These are phyloP conservation scores for Glaciozyma martinii DNA, from an alignment of 768 basidiomycete genomes.

Conservation along the genomic window DNA sequence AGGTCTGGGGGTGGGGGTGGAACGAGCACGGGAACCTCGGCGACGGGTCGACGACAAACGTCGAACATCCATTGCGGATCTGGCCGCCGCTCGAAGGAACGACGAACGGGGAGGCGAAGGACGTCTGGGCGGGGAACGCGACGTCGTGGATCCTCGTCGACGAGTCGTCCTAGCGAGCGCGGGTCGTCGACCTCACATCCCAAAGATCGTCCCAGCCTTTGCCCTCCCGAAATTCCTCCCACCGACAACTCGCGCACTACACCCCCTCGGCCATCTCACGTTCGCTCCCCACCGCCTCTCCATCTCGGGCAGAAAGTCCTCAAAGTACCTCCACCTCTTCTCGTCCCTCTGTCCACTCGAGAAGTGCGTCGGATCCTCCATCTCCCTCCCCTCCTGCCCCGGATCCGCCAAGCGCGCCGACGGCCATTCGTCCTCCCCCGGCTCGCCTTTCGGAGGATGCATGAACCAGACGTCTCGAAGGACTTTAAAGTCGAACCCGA, in stretches of 20 bases:
- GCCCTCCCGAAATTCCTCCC: constrained; percentile 8
- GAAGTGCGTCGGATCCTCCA: constrained; percentile 3
- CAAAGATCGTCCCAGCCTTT: background rate
- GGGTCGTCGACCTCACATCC: too few species aligned
- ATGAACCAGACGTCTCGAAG: constrained; percentile 7
- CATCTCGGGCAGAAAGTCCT: constrained; percentile 15
- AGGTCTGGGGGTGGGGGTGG: constrained; percentile 90
- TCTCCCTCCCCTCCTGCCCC: background rate
- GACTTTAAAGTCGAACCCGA: constrained; percentile 10
- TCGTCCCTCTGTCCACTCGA: constrained; percentile 9
- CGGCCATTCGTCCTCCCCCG: constrained; percentile 12
- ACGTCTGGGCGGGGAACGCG: constrained; percentile 49
- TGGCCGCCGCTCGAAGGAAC: constrained; percentile 45
- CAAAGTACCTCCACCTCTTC: constrained; percentile 13
- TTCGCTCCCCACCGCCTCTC: constrained; percentile 2
- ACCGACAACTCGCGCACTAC: constrained; percentile 1
- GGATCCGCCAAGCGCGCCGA: background rate
- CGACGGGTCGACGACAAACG: constrained; percentile 41
- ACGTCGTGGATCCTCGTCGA: constrained; percentile 46
- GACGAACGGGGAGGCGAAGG: constrained; percentile 18
- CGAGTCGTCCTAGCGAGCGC: background rate
- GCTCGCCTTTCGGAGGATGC: constrained; percentile 9
- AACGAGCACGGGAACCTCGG: constrained; percentile 96
- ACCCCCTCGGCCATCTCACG: constrained; percentile 9
- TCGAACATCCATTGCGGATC: constrained; percentile 47